These are phyloP conservation scores for Angophora floribunda DNA, from an alignment of 345 rosid genomes.

Conservation along the genomic window DNA sequence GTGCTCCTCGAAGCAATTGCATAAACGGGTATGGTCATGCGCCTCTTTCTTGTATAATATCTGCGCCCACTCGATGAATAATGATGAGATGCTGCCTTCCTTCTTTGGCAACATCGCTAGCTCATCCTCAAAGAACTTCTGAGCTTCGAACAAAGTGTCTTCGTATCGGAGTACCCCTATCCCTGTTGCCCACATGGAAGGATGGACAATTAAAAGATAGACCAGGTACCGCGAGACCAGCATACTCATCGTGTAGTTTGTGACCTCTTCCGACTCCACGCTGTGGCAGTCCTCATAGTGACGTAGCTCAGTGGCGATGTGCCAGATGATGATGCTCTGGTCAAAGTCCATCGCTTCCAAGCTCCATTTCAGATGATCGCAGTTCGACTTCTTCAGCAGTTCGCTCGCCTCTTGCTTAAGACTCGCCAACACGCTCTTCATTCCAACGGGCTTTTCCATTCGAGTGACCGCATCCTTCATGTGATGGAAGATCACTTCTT, in stretches of 20 bases:
- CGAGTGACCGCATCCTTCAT: rapidly evolving
- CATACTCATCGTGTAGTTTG: not conserved
- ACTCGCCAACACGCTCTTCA: not conserved
- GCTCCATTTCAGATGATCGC: not conserved
- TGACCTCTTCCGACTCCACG: rapidly evolving
- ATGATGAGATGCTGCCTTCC: too few relatives aligned
- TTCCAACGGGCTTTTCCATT: not conserved
- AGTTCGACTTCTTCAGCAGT: not conserved
- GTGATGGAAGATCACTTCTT: not conserved
- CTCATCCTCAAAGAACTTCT: not conserved
- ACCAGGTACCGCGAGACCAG: not conserved
- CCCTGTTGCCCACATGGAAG: not conserved
- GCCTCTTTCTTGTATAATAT: not conserved
- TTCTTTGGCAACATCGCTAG: too few relatives aligned
- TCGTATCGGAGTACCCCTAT: not conserved
- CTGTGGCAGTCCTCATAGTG: not conserved
- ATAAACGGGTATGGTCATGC: not conserved
- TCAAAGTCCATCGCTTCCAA: not conserved
- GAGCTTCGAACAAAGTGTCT: not conserved
- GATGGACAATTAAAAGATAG: not conserved
- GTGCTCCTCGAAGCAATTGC: not conserved
- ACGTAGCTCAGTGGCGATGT: not conserved
- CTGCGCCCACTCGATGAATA: too few relatives aligned
- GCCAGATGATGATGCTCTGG: not conserved
- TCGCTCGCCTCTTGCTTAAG: not conserved